Percentiles rank a stretch among this genome's conserved stretches.
Conservation (phyloP, 2,329 filamentous ascomycete species). For the Aspergillus costaricaensis region DNA sequence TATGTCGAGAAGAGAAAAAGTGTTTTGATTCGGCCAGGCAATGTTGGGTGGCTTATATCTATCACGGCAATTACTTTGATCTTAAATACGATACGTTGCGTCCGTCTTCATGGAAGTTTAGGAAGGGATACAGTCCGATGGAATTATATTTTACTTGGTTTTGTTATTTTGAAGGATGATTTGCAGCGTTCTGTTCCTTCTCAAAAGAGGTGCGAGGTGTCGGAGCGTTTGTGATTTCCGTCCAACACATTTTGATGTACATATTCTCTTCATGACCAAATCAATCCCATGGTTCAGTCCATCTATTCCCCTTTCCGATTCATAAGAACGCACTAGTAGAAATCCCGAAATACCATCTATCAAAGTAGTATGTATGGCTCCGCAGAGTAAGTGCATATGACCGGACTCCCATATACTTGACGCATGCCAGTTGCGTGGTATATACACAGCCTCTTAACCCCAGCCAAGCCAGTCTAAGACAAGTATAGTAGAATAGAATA, state of each 20-base stretch:
- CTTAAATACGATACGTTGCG: background rate
- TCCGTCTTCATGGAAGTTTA: background rate
- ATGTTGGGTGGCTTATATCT: slow-evolving; percentile 5
- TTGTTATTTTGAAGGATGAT: slow-evolving; percentile 8
- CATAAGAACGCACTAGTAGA: no score
- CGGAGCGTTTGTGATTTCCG: slow-evolving; percentile 21
- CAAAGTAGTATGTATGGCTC: no score
- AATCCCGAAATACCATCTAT: no score
- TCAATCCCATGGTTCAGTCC: background rate
- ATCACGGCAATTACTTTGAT: slow-evolving; percentile 5
- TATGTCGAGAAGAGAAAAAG: slow-evolving; percentile 6
- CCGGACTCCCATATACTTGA: background rate
- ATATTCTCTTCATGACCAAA: slow-evolving; percentile 19
- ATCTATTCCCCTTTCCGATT: no score
- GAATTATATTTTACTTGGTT: background rate
- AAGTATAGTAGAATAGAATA: no score
- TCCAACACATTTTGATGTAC: slow-evolving; percentile 18
- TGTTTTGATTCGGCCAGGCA: background rate
- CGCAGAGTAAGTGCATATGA: no score
- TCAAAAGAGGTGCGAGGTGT: slow-evolving; percentile 23
- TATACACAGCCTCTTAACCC: no score
- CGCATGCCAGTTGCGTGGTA: background rate
- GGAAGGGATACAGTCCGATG: background rate
- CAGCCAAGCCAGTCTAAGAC: no score
- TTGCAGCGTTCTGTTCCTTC: slow-evolving; percentile 17